A percentile compares a stretch with the other conserved stretches of the same genome.
Conservation (phyloP, 2,329 filamentous ascomycete species). For the Epichloe gansuensis region DNA sequence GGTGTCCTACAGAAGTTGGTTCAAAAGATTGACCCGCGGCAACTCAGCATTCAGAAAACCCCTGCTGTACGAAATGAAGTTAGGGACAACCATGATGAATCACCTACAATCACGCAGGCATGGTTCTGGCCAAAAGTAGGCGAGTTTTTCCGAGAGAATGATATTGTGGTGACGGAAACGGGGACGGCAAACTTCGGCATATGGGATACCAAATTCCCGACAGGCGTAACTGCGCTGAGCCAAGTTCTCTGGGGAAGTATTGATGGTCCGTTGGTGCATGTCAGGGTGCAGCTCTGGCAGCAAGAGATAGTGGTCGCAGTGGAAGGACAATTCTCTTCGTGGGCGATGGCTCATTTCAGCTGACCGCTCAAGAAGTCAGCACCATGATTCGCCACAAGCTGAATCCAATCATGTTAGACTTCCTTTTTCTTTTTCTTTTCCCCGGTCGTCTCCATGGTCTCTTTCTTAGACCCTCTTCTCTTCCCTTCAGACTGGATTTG, state of each 20-base stretch:
- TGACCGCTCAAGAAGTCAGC: slow-evolving; percentile 73
- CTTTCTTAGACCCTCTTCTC: not conserved
- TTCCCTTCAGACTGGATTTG: not conserved
- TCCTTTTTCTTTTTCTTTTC: not conserved
- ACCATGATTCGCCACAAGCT: slow-evolving; percentile 70
- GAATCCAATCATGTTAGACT: slow-evolving; percentile 59
- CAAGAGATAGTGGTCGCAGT: slow-evolving; percentile 47
- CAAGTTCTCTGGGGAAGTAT: slow-evolving; percentile 65
- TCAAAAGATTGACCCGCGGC: slow-evolving; percentile 41
- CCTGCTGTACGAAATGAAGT: slow-evolving; percentile 43
- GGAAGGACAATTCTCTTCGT: slow-evolving; percentile 71
- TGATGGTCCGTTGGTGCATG: slow-evolving; percentile 46
- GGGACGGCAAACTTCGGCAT: slow-evolving; percentile 83
- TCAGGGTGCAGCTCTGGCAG: slow-evolving; percentile 59
- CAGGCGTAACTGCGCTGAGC: slow-evolving; percentile 64
- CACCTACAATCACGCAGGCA: slow-evolving; percentile 47
- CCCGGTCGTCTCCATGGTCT: not conserved
- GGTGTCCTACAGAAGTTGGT: slow-evolving; percentile 64
- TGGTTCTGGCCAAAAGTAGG: slow-evolving; percentile 71
- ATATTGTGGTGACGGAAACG: slow-evolving; percentile 77
- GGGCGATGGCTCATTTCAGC: slow-evolving; percentile 79
- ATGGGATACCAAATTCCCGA: slow-evolving; percentile 71
- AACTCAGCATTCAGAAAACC: slow-evolving; percentile 43
- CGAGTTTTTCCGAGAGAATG: slow-evolving; percentile 57
- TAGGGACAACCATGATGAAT: slow-evolving; percentile 25